Evolutionary conservation across 371 early-diverging fungal genomes (phyloP), one percentile per base, ranked within the genome.

Genomic region (Rhizopus stolonifer): DNA sequence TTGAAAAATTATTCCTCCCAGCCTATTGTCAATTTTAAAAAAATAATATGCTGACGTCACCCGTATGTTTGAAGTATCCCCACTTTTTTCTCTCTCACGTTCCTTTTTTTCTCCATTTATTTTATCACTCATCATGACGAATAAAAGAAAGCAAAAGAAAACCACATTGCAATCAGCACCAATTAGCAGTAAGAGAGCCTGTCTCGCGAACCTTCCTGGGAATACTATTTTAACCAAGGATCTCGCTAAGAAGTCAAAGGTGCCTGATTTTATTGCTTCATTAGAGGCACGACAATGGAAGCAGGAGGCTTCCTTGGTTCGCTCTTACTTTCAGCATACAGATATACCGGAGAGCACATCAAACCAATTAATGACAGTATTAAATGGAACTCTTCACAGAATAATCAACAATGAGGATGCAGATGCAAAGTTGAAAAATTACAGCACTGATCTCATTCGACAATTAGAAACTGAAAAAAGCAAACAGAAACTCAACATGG

Each of bases 271-370:
- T 17, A 54, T 54, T 40, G 38, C 55, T 40, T 26, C 40, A 21
- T 26, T 54, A 46, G 42, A 47, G 48, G 55, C 23, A 47, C 55
- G 46, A 40, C 22, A 54, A 47, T 54, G 55, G 48, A 54, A 47
- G 17, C 55, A 40, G 32, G 48, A 46, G 42, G 48, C 17, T 54
- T 54, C 47, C 46, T 39, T 54, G 42, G 55, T 47, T 47, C 46
- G 32, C 31, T 54, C 55, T 47, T 54, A 54, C 47, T 54, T 54
- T 47, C 38, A 54, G 24, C 21, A 48, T 29, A 54, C 39, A 40
- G 42, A 47, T 31, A 31, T 47, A 1, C 48, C 40, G 11, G 55
- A 54, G 24, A 47, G 23, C 31, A 46, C 39, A 47, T 14, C 47
- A 39, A 51, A 11, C 4, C 51, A 54, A 40, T 7, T 54, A 2